These are phyloP conservation scores for Psilocybe tampanensis DNA, from an alignment of 768 basidiomycete species.

Conservation along the genomic window DNA sequence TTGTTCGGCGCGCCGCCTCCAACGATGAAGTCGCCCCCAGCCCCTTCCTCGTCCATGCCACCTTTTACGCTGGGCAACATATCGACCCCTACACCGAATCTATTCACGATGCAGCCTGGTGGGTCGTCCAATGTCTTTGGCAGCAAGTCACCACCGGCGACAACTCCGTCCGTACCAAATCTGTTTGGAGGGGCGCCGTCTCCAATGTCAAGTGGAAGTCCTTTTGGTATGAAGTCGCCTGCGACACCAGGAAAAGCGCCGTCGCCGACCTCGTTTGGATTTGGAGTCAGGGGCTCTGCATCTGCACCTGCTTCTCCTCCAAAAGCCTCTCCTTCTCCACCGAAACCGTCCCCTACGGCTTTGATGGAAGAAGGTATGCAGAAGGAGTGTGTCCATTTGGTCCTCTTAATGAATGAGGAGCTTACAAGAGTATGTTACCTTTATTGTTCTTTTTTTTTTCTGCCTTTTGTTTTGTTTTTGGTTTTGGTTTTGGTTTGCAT, in stretches of 20 bases:
- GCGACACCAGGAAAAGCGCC: background rate
- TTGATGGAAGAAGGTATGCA: constrained; percentile 67
- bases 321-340: background rate
- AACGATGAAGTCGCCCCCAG: constrained; percentile 3
- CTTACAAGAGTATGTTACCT: constrained; percentile 57
- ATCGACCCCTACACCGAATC: background rate
- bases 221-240: background rate
- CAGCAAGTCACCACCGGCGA: background rate
- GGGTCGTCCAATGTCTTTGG: constrained; percentile 2
- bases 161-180: background rate
- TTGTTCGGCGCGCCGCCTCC: constrained; percentile 7
- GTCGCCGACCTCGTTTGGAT: background rate
- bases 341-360: constrained; percentile 19
- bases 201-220: background rate
- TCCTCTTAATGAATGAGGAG: constrained; percentile 49
- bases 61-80: constrained; percentile 16
- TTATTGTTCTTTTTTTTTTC: background rate
- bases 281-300: background rate
- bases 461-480: too few species aligned
- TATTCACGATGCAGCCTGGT: background rate
- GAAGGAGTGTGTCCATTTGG: constrained; percentile 57
- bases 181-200: background rate
- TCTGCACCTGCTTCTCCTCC: constrained; percentile 1
- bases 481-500: too few species aligned
- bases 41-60: constrained; percentile 4